Percentiles rank a stretch among this genome's conserved stretches.
Evolutionary conservation across 2,329 filamentous ascomycete species (phyloP).

Genomic region (Ceratocystis diversiconidia): DNA sequence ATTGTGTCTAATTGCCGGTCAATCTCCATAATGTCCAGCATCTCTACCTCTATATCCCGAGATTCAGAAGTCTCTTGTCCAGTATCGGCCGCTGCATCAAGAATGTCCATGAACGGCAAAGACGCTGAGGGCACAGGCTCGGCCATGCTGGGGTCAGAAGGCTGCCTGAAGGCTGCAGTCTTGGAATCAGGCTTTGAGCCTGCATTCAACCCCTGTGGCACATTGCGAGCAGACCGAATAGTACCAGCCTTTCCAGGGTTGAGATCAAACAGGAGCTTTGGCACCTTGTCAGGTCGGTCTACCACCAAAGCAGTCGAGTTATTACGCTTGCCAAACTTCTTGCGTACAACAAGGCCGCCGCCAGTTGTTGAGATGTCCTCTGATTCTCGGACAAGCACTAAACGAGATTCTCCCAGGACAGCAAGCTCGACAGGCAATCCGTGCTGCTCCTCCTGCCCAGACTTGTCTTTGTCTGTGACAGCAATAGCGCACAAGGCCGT

Average conservation of each 20-base stretch:
- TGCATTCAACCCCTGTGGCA: conserved; percentile 23
- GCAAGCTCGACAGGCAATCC: conserved; percentile 40
- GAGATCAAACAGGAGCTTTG: conserved; percentile 37
- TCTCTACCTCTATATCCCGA: conserved; percentile 43
- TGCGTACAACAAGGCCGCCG: conserved; percentile 26
- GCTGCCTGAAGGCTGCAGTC: not conserved
- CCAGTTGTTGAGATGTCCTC: conserved; percentile 32
- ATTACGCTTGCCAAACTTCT: conserved; percentile 23
- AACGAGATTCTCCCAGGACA: conserved; percentile 40
- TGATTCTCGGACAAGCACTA: conserved; percentile 41
- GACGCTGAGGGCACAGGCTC: not conserved
- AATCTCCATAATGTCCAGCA: conserved; percentile 53
- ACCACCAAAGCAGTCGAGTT: conserved; percentile 37
- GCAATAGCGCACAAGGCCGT: conserved; percentile 36
- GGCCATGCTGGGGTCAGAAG: conserved; percentile 29
- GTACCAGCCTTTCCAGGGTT: conserved; percentile 32
- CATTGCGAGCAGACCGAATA: conserved; percentile 22
- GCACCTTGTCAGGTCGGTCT: conserved; percentile 30
- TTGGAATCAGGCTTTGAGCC: conserved; percentile 16
- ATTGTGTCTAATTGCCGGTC: conserved; percentile 44
- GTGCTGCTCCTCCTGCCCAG: conserved; percentile 22
- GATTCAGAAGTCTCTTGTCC: conserved; percentile 28
- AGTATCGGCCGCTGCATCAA: conserved; percentile 40
- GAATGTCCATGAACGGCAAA: conserved; percentile 32
- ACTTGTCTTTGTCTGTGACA: conserved; percentile 22